A percentile compares a stretch with the other conserved stretches of the same genome.
Evolutionary conservation across 768 basidiomycete species (phyloP).

Genomic region (Rhizopogon salebrosus): DNA sequence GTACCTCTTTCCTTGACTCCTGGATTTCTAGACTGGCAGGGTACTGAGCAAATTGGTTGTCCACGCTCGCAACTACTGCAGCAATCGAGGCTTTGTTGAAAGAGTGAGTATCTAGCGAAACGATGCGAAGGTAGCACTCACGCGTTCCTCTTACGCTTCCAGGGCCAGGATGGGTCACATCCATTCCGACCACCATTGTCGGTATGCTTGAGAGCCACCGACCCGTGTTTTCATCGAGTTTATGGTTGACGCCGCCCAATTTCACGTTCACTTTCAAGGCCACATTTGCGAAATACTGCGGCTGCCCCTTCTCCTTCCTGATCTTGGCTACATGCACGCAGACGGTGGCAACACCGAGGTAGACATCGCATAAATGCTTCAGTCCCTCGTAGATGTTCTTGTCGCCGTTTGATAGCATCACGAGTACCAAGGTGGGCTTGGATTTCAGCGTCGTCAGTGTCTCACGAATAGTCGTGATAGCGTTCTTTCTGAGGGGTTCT

Average conservation of each 20-base stretch:
- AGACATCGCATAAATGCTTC: conserved; percentile 49
- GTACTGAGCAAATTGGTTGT: conserved; percentile 41
- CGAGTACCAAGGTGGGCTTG: conserved; percentile 40
- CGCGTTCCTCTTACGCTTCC: conserved; percentile 54
- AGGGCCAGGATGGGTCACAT: conserved; percentile 76
- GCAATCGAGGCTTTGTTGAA: conserved; percentile 38
- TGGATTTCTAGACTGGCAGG: conserved; percentile 47
- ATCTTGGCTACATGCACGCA: conserved; percentile 74
- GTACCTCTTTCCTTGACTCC: conserved; percentile 66
- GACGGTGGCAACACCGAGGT: conserved; percentile 51
- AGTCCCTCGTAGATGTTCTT: conserved; percentile 46
- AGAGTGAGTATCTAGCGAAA: not conserved
- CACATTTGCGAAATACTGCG: conserved; percentile 52
- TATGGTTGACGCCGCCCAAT: conserved; percentile 49
- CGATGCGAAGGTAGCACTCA: conserved; percentile 7
- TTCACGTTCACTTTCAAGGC: conserved; percentile 54
- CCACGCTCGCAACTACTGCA: conserved; percentile 48
- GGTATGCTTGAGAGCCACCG: conserved; percentile 33
- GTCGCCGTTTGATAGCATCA: conserved; percentile 43
- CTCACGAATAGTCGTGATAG: conserved; percentile 41
- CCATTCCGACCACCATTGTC: conserved; percentile 55
- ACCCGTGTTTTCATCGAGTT: conserved; percentile 32
- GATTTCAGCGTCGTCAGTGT: conserved; percentile 32
- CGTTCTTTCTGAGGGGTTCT: conserved; percentile 50
- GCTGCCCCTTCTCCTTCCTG: conserved; percentile 54